A percentile compares a stretch with the other conserved stretches of the same genome.
These are phyloP conservation scores for Fusarium hainanense DNA, from an alignment of 2,329 filamentous ascomycete species.

Conservation along the genomic window DNA sequence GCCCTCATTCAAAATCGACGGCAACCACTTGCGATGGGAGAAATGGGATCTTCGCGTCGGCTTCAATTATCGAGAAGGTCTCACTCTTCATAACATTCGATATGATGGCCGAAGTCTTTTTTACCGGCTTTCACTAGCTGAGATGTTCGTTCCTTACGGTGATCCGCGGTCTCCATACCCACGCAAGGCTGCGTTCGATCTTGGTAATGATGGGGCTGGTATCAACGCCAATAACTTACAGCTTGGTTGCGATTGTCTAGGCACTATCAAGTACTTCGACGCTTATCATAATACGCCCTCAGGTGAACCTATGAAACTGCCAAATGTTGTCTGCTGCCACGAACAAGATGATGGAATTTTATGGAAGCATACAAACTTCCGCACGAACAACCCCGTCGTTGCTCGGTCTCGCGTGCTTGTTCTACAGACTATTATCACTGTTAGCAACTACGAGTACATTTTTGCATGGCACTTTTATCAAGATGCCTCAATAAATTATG, in stretches of 20 bases:
- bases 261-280: conserved; percentile 62
- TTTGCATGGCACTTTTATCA: conserved; percentile 62
- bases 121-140: conserved; percentile 71
- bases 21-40: conserved; percentile 63
- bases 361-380: conserved; percentile 72
- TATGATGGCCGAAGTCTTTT: conserved; percentile 73
- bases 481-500: conserved; percentile 56
- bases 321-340: conserved; percentile 53
- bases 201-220: conserved; percentile 74
- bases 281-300: conserved; percentile 48
- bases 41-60: conserved; percentile 75
- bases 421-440: conserved; percentile 70
- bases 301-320: conserved; percentile 48
- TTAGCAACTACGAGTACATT: conserved; percentile 71
- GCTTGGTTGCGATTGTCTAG: conserved; percentile 67
- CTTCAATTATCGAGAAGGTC: conserved; percentile 76
- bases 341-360: conserved; percentile 62
- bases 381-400: conserved; percentile 66
- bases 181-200: conserved; percentile 75
- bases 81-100: conserved; percentile 73
- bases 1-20: conserved; percentile 54
- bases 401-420: conserved; percentile 67
- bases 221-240: conserved; percentile 73
- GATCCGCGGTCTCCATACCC: conserved; percentile 64
- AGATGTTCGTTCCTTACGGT: conserved; percentile 75